Evolutionary conservation across 2,329 filamentous ascomycete species (phyloP).

Genomic region (Sporothrix curviconia): DNA sequence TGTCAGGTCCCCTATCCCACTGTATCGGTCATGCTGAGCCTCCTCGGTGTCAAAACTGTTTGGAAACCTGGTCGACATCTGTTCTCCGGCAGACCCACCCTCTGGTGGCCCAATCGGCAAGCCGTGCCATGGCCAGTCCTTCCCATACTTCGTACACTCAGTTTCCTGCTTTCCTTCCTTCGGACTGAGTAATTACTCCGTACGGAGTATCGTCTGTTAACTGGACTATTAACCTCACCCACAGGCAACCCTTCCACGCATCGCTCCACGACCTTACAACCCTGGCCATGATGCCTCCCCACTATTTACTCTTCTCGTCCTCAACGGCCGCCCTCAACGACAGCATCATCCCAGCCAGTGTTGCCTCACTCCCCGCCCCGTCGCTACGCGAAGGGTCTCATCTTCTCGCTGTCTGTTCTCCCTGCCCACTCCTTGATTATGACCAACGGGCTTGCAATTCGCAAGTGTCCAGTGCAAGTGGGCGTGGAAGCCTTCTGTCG

Average conservation of each 20-base stretch:
- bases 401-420: slow-evolving; percentile 2
- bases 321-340: not conserved
- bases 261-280: not conserved
- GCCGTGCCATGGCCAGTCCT: not conserved
- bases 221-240: not conserved
- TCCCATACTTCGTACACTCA: no score
- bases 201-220: no score
- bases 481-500: not conserved
- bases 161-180: no score
- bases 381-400: slow-evolving; percentile 2
- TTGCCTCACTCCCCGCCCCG: not conserved
- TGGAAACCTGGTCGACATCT: not conserved
- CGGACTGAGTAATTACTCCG: no score
- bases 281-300: not conserved
- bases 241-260: not conserved
- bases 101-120: not conserved
- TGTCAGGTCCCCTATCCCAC: no score
- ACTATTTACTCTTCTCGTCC: not conserved
- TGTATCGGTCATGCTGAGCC: not conserved
- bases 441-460: not conserved
- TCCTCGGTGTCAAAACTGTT: slow-evolving; percentile 7
- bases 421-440: not conserved
- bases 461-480: not conserved
- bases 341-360: not conserved
- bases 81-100: not conserved